Evolutionary conservation across 768 basidiomycete species (phyloP).

Genomic region (Strobilomyces dryophilus): DNA sequence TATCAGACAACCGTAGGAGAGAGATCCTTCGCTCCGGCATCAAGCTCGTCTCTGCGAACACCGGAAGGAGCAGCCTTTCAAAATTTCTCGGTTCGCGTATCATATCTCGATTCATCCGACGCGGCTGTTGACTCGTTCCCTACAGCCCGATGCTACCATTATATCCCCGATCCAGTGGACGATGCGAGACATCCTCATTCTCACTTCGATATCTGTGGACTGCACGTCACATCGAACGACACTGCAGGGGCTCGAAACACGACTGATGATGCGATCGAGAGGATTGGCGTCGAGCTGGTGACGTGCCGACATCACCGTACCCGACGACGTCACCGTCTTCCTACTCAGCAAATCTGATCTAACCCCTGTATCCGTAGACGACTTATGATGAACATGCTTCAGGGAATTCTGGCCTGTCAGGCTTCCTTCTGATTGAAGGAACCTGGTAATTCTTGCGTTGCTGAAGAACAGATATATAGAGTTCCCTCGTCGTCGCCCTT

Average conservation of each 20-base stretch:
- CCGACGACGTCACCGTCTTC: conserved; percentile 60
- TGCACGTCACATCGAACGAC: conserved; percentile 78
- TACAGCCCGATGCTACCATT: conserved; percentile 84
- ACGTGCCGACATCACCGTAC: conserved; percentile 48
- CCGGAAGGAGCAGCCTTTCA: conserved; percentile 86
- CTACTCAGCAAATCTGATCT: conserved; percentile 81
- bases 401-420: conserved; percentile 55
- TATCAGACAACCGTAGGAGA: conserved; percentile 70
- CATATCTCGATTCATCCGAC: not conserved
- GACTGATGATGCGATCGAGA: conserved; percentile 63
- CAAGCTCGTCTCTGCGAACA: conserved; percentile 83
- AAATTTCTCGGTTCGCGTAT: conserved; percentile 68
- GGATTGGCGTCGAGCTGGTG: conserved; percentile 71
- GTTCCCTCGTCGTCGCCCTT: conserved; percentile 1
- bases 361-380: conserved; percentile 12
- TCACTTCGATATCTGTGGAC: conserved; percentile 85
- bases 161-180: conserved; percentile 87
- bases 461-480: conserved; percentile 33
- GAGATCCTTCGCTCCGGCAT: conserved; percentile 84
- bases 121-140: not conserved
- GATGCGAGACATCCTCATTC: conserved; percentile 81
- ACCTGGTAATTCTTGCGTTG: conserved; percentile 52
- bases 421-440: conserved; percentile 52
- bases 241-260: conserved; percentile 81
- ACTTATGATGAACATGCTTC: conserved; percentile 7